phyloP scores from a whole-genome alignment of 495 filamentous ascomycete species.

The Letharia columbiana region DNA sequence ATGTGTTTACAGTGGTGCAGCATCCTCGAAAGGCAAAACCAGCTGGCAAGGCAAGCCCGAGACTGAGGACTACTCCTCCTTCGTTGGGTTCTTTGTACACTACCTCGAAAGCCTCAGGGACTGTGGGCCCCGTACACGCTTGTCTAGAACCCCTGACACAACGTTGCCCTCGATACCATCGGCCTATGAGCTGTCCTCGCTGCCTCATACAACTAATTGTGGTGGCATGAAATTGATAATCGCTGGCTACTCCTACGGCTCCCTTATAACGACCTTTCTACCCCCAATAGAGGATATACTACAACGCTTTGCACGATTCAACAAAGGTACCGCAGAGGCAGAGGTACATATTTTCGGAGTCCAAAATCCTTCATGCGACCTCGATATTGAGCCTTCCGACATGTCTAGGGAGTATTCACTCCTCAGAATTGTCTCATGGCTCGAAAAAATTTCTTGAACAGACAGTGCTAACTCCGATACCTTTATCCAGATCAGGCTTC shows the following conservation, averaged over 20 bases:
- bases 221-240: constrained; percentile 42
- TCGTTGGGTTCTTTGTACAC: constrained; percentile 66
- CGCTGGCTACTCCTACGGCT: constrained; percentile 88
- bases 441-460: neutral
- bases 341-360: constrained; percentile 35
- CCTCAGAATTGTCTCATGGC: neutral
- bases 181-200: neutral
- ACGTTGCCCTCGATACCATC: constrained; percentile 3
- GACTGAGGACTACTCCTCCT: constrained; percentile 67
- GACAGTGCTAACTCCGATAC: neutral
- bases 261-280: constrained; percentile 65
- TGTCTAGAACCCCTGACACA: neutral
- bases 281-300: constrained; percentile 53
- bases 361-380: neutral
- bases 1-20: constrained; percentile 56
- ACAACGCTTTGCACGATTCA: constrained; percentile 45
- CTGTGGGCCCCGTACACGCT: neutral
- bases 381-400: neutral
- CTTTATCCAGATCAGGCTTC: constrained; percentile 37
- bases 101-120: constrained; percentile 47
- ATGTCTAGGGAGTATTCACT: neutral
- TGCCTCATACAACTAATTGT: neutral
- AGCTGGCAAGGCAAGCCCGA: constrained; percentile 81
- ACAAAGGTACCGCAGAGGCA: constrained; percentile 44
- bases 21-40: constrained; percentile 63